Conservation (phyloP, 108 stramenopile genomes). For the Conticribra guillardii region DNA sequence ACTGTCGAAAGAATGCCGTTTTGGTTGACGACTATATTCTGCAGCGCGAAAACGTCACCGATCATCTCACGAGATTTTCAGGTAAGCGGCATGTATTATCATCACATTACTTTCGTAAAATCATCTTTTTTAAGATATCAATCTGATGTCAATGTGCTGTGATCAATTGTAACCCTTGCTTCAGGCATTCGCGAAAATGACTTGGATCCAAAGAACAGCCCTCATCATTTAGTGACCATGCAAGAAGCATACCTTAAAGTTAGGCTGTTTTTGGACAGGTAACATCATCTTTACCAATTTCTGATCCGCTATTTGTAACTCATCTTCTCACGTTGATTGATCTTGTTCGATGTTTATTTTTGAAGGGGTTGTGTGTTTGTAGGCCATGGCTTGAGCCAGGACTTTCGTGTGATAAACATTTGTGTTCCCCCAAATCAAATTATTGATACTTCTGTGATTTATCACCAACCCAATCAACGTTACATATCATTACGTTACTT, state of each 20-base stretch:
- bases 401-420: slow-evolving; percentile 90
- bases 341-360: not conserved
- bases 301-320: not conserved
- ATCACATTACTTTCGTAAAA: too few relatives aligned
- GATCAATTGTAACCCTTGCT: too few relatives aligned
- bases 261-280: slow-evolving; percentile 86
- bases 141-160: too few relatives aligned
- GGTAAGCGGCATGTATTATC: too few relatives aligned
- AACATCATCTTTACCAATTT: not conserved
- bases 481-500: slow-evolving; percentile 93
- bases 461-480: slow-evolving; percentile 78
- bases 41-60: slow-evolving; percentile 91
- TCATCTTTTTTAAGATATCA: too few relatives aligned
- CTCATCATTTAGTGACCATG: slow-evolving; percentile 86
- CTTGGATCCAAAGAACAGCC: slow-evolving; percentile 80
- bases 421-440: slow-evolving; percentile 90
- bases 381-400: slow-evolving; percentile 87
- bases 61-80: slow-evolving; percentile 94
- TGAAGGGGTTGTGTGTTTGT: slow-evolving; percentile 80
- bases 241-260: slow-evolving; percentile 92
- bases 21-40: slow-evolving; percentile 94
- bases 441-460: slow-evolving; percentile 94
- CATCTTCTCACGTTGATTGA: not conserved
- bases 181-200: slow-evolving; percentile 77
- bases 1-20: slow-evolving; percentile 65